These are phyloP conservation scores for Hemileccinum impolitum DNA, from an alignment of 768 basidiomycete genomes.

Conservation along the genomic window DNA sequence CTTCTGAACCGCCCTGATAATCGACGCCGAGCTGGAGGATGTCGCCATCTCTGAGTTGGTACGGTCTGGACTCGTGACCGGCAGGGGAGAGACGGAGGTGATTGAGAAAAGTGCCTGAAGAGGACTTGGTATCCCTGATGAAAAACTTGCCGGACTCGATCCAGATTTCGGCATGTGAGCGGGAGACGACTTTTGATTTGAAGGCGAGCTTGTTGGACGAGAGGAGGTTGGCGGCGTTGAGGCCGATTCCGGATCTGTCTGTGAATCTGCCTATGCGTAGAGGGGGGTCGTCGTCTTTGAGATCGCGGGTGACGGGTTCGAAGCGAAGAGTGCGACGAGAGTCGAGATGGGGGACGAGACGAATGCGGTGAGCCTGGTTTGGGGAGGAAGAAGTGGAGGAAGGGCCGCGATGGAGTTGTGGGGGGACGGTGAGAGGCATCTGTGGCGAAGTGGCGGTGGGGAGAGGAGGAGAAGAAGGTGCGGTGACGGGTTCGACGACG, in stretches of 20 bases:
- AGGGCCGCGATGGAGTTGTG: conserved; percentile 17
- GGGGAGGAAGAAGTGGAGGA: conserved; percentile 18
- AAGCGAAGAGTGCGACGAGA: conserved; percentile 84
- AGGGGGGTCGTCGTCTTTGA: conserved; percentile 62
- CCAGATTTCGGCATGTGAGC: conserved; percentile 96
- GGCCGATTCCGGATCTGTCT: conserved; percentile 69
- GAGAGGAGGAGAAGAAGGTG: conserved; percentile 17
- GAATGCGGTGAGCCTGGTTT: conserved; percentile 65
- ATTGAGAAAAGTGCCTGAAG: conserved; percentile 93
- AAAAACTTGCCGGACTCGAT: conserved; percentile 69
- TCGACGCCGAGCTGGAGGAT: conserved; percentile 94
- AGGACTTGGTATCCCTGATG: conserved; percentile 87
- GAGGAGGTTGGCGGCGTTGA: conserved; percentile 62
- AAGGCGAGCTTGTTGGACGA: conserved; percentile 88
- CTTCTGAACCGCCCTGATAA: conserved; percentile 95
- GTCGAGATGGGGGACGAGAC: conserved; percentile 94
- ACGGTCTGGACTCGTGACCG: conserved; percentile 73
- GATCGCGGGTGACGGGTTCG: conserved; percentile 87
- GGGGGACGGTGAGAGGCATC: conserved; percentile 22
- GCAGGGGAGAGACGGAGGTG: conserved; percentile 87
- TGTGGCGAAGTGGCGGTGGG: conserved; percentile 7
- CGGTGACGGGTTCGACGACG: conserved; percentile 1
- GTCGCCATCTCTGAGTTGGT: conserved; percentile 87
- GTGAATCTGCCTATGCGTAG: conserved; percentile 95
- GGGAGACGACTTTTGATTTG: conserved; percentile 91